Base-by-base conservation (phyloP, 192 early-diverging fungal genomes). In the Chytriomyces sp. region DNA sequence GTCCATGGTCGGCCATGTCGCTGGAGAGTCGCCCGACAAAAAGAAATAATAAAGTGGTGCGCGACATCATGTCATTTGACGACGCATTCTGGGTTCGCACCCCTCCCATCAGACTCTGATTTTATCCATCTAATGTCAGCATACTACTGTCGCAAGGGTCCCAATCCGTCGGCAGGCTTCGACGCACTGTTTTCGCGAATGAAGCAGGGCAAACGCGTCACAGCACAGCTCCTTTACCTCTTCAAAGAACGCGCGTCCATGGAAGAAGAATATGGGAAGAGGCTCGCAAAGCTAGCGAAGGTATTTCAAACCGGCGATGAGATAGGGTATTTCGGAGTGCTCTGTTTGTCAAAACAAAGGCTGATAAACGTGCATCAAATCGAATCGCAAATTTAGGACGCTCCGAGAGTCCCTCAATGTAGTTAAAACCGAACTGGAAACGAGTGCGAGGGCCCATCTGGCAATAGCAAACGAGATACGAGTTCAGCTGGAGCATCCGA, bases 211-310 rank as follows among this genome's bases (percentile, higher is more conserved):
- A 86, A 86, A 72, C 80, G 79, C 56, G 67, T 80, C 19, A 72
- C 76, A 25, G 73, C 80, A 34, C 72, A 80, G 53, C 61, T 86
- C 25, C 69, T 72, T 22, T 37, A 41, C 25, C 53, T 86, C 59
- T 52, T 85, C 8, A 69, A 80, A 52, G 80, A 86, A 64, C 72
- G 84, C 4, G 75, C 75, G 1, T 26, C 60, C 8, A 87, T 87
- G n/a, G 85, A 87, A 49, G 80, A 86, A 60, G 85, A 87, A 25
- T 87, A 87, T 53, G 82, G 76, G 7, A 82, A 70, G 39, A 38
- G 75, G 38, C 38, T 87, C 52, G 25, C 65, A 0, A 82, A 82
- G 71, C 73, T 87, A 7, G 67, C 84, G 7, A 80, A 82, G 39
- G 63, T 25, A 14, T 80, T 86, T 64, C 76, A 52, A 32, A 55